Conservation (phyloP, 2,329 filamentous ascomycete species). For the Paecilomyces fulvus region DNA sequence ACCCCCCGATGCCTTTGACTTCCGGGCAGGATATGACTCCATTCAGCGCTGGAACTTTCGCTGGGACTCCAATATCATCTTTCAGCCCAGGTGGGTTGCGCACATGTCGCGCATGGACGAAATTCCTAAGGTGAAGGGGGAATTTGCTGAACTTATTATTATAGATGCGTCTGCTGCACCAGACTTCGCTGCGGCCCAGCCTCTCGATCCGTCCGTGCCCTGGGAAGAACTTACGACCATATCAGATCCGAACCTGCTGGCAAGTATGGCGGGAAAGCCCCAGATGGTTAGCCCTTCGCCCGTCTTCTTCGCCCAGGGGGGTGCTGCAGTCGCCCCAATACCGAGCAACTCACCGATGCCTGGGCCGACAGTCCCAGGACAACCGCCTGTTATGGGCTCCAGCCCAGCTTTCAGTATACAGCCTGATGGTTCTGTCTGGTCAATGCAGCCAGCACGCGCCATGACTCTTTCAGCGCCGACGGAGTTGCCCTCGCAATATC, state of each 20-base stretch:
- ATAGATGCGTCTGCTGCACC: slow-evolving; percentile 21
- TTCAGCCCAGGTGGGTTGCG: slow-evolving; percentile 27
- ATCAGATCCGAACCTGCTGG: slow-evolving; percentile 26
- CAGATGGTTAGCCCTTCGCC: slow-evolving; percentile 26
- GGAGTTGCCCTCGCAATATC: slow-evolving; percentile 18
- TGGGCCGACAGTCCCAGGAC: slow-evolving; percentile 22
- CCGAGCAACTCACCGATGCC: slow-evolving; percentile 21
- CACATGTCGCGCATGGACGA: background rate
- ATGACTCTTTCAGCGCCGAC: slow-evolving; percentile 27
- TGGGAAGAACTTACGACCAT: slow-evolving; percentile 33
- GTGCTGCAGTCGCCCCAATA: slow-evolving; percentile 17
- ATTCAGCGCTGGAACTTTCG: slow-evolving; percentile 23
- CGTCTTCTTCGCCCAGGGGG: slow-evolving; percentile 22
- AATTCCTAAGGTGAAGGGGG: background rate
- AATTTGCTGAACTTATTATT: slow-evolving; percentile 5
- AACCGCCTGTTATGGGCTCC: slow-evolving; percentile 22
- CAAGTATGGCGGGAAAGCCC: slow-evolving; percentile 21
- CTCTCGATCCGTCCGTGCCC: slow-evolving; percentile 25
- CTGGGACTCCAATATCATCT: slow-evolving; percentile 24
- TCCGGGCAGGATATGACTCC: slow-evolving; percentile 25
- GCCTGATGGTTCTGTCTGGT: slow-evolving; percentile 29
- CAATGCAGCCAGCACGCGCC: slow-evolving; percentile 21
- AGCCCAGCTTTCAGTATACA: slow-evolving; percentile 24
- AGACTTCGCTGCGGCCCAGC: slow-evolving; percentile 21
- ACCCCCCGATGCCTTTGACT: slow-evolving; percentile 26